These are phyloP conservation scores for Aechmea fasciata DNA, from an alignment of 176 grass and related monocot genomes.

Conservation along the genomic window DNA sequence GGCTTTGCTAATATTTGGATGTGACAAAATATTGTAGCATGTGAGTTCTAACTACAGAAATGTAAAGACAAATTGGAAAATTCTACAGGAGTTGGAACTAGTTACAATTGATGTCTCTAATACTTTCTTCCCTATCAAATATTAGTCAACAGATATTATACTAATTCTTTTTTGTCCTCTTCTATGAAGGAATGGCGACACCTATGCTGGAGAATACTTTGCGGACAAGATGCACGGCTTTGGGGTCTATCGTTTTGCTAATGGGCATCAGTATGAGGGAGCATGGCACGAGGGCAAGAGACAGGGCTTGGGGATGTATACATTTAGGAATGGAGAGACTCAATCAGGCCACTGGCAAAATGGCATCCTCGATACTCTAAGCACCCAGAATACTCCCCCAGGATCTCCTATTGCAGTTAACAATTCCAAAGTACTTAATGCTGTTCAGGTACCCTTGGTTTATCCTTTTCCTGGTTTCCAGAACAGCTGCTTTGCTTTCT, in stretches of 20 bases:
- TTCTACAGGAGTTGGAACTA: no score
- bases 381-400: slow-evolving; percentile 65
- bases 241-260: slow-evolving; percentile 92
- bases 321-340: slow-evolving; percentile 92
- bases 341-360: slow-evolving; percentile 99
- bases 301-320: slow-evolving; percentile 96
- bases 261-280: slow-evolving; percentile 94
- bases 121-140: not conserved
- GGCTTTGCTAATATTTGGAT: no score
- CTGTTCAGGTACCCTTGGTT: slow-evolving; percentile 62
- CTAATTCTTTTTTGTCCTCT: not conserved
- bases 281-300: slow-evolving; percentile 95
- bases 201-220: slow-evolving; percentile 92
- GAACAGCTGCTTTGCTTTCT: not conserved
- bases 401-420: slow-evolving; percentile 73
- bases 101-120: not conserved
- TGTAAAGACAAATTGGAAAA: no score
- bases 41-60: no score
- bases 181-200: slow-evolving; percentile 79
- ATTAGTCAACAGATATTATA: not conserved
- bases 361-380: slow-evolving; percentile 62
- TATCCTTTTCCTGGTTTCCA: not conserved
- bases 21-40: no score
- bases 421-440: slow-evolving; percentile 85
- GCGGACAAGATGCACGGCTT: slow-evolving; percentile 98